A percentile compares a stretch with the other conserved stretches of the same genome.
These are phyloP conservation scores for Euphorbia pulcherrima DNA, from an alignment of 345 rosid genomes.

Conservation along the genomic window DNA sequence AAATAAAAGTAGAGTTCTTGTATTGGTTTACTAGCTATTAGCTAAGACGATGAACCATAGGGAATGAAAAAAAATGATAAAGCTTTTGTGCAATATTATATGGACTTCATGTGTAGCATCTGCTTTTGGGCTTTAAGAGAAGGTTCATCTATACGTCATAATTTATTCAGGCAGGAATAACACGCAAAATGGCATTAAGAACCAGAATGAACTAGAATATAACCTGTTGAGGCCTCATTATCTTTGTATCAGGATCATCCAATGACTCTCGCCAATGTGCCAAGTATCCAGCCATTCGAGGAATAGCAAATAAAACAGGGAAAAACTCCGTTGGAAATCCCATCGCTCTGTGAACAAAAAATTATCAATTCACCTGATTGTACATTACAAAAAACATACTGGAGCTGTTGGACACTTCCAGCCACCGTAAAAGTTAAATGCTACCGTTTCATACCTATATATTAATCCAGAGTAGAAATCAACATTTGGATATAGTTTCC, in stretches of 20 bases:
- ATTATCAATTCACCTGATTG: constrained; percentile 3
- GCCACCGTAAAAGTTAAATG: background rate
- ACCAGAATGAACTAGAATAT: constrained; percentile 4
- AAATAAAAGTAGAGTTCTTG: background rate
- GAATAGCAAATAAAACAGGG: constrained; percentile 87
- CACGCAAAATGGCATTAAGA: background rate
- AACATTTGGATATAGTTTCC: constrained; percentile 93
- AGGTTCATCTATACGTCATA: background rate
- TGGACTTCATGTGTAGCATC: background rate
- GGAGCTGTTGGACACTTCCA: background rate
- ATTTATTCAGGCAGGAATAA: background rate
- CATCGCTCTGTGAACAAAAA: constrained; percentile 62
- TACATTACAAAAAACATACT: background rate
- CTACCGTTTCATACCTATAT: constrained; percentile 49
- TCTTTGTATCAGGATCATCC: constrained; percentile 97
- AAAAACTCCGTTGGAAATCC: constrained; percentile 97
- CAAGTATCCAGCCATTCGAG: constrained; percentile 97
- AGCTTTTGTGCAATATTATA: background rate
- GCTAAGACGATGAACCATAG: background rate
- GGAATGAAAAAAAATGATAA: background rate
- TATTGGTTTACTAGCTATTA: background rate
- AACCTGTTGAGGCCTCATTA: constrained; percentile 99
- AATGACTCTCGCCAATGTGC: constrained; percentile 92
- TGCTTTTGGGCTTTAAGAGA: background rate
- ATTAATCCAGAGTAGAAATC: constrained; percentile 97